Evolutionary conservation across 495 filamentous ascomycete genomes (phyloP).

Genomic region (Penicillium antarcticum): DNA sequence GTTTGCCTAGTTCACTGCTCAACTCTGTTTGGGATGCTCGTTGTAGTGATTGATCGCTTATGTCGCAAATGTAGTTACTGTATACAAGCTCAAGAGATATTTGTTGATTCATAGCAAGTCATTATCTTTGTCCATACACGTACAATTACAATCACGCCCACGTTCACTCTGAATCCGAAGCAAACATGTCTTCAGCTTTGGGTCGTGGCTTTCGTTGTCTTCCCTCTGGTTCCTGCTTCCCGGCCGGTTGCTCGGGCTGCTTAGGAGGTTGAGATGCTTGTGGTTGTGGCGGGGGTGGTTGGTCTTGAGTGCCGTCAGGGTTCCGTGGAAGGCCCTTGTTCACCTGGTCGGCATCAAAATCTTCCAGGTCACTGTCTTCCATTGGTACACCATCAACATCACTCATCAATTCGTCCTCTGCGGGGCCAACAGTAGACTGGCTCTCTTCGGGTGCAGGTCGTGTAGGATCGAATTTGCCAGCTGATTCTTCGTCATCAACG

Average conservation of each 20-base stretch:
- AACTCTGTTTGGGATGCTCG: no score
- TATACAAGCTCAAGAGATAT: no score
- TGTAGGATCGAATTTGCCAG: constrained; percentile 33
- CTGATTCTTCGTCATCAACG: constrained; percentile 54
- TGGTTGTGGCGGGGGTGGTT: constrained; percentile 14
- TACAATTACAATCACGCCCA: constrained; percentile 16
- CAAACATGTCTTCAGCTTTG: constrained; percentile 94
- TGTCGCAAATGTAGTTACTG: no score
- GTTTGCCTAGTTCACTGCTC: no score
- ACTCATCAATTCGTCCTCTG: constrained; percentile 39
- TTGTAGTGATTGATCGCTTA: no score
- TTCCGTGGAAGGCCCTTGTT: constrained; percentile 20
- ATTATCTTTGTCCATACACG: background rate
- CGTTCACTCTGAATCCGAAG: constrained; percentile 50
- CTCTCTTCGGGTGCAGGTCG: constrained; percentile 20
- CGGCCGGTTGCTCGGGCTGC: constrained; percentile 11
- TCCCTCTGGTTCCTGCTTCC: constrained; percentile 14
- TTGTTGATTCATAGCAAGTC: no score
- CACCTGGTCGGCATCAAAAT: constrained; percentile 32
- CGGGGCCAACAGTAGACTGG: constrained; percentile 18
- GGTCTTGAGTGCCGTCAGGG: constrained; percentile 4
- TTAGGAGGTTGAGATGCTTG: constrained; percentile 12
- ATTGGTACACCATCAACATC: constrained; percentile 52
- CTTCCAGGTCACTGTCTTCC: constrained; percentile 53
- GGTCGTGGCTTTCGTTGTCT: constrained; percentile 57